A percentile compares a stretch with the other conserved stretches of the same genome.
Conservation (phyloP, 495 filamentous ascomycete genomes). For the Penicillium ochrochloron region DNA sequence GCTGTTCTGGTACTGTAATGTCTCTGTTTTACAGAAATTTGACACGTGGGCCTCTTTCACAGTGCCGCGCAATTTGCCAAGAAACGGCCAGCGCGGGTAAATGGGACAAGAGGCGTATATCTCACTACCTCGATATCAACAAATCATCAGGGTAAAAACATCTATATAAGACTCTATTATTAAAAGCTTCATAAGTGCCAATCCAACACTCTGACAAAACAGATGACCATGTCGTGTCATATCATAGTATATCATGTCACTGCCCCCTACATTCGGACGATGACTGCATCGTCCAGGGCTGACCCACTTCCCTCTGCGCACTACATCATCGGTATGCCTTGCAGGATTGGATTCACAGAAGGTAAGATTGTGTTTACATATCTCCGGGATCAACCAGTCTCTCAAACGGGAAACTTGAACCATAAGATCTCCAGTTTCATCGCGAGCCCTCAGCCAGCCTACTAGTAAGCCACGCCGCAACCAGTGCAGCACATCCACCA, state of each 20-base stretch:
- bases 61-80: slow-evolving; percentile 25
- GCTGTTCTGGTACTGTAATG: slow-evolving; percentile 8
- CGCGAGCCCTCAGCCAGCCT: slow-evolving; percentile 45
- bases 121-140: background rate
- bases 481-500: slow-evolving; percentile 75
- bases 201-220: background rate
- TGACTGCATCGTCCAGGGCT: slow-evolving; percentile 6
- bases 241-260: slow-evolving; percentile 16
- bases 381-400: background rate
- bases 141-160: background rate
- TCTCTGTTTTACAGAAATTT: slow-evolving; percentile 18
- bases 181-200: background rate
- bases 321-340: slow-evolving; percentile 24
- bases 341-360: background rate
- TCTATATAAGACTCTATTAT: background rate
- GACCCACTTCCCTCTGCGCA: slow-evolving; percentile 18
- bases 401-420: too few species aligned
- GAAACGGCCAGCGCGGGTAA: slow-evolving; percentile 13
- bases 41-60: slow-evolving; percentile 25
- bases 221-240: background rate
- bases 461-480: slow-evolving; percentile 71
- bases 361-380: background rate
- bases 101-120: background rate
- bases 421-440: background rate
- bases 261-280: slow-evolving; percentile 14